phyloP scores from a whole-genome alignment of 306 rosid genomes.

The Benincasa hispida region DNA sequence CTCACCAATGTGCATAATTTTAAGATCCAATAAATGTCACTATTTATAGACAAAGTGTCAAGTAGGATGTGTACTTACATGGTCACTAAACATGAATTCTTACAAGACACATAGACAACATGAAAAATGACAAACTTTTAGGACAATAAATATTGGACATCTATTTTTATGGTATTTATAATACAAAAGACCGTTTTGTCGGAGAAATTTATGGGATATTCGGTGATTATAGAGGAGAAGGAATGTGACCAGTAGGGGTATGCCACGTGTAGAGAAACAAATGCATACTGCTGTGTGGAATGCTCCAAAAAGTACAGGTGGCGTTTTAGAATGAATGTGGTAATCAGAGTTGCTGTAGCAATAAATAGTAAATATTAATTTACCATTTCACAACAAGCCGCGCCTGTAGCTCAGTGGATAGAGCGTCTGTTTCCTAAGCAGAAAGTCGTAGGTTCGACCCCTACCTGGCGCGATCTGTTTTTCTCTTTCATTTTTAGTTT shows the following conservation, averaged over 20 bases:
- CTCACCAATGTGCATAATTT: no score
- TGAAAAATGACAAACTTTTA: no score
- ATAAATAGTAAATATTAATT: no score
- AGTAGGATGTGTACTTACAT: no score
- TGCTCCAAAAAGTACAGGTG: not conserved
- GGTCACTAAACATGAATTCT: no score
- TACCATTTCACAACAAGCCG: not conserved
- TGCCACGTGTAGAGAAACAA: not conserved
- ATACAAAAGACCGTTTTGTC: not conserved
- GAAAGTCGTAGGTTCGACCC: conserved; percentile 54
- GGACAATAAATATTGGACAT: no score
- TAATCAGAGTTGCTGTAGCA: no score
- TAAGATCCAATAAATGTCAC: no score
- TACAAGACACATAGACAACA: no score
- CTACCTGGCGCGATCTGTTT: not conserved
- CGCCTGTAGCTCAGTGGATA: conserved; percentile 71
- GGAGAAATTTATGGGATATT: not conserved
- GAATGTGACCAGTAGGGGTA: not conserved
- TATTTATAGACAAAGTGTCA: no score
- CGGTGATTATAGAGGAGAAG: not conserved
- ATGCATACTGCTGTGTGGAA: not conserved
- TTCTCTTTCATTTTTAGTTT: not conserved
- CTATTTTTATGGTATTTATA: no score
- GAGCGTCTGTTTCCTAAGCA: conserved; percentile 70
- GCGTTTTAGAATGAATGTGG: not conserved